Base-by-base conservation (phyloP, 106 monocot species). In the Acorus gramineus region DNA sequence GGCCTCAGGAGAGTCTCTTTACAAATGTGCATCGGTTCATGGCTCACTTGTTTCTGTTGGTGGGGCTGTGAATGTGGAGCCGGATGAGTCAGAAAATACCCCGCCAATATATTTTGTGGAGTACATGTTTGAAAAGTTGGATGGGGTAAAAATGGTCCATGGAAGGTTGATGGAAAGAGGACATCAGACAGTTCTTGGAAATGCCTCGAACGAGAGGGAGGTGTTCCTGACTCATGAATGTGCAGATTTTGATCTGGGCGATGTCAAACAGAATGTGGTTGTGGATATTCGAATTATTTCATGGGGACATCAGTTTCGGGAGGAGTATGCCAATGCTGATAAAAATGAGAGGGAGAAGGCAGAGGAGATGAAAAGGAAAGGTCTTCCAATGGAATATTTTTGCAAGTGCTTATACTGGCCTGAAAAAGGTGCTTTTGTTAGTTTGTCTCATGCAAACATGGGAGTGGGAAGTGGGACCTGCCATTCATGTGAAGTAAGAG, bases 391-490 rank as follows among this genome's bases (percentile, higher is more conserved):
- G 52, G 98, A 84, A 53, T 92, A 74, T 44, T 89, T 69, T 44
- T 98, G 98, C 68, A 98, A 86, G 71, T 81, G 98, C 62, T 75
- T 89, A 60, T 98, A 98, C 55, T 88, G 79, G 68, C 98, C 98
- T 60, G 73, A 92, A 68, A 85, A 66, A 67, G 98, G 98, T 62
- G 98, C 83, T 5, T 98, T 98, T 68, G 68, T 83, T 46, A 50
- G 71, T 59, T 70, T 85, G 62, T 79, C 87, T 49, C 71, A 14
- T 67, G 82, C 75, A 49, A 84, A 60, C 47, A 64, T 92, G 50
- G 98, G 85, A 10, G 73, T 83, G 67, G 98, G 98, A 68, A 91
- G 48, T 68, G 98, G 98, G 54, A 14, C 60, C n/a, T 98, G 98
- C 54, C 74, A 76, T 59, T 80, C 88, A 44, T 98, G 98, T 63